Evolutionary conservation across 176 grass and related monocot species (phyloP), one percentile per base, ranked within the genome.

Genomic region (Rhipidocladum racemiflorum): DNA sequence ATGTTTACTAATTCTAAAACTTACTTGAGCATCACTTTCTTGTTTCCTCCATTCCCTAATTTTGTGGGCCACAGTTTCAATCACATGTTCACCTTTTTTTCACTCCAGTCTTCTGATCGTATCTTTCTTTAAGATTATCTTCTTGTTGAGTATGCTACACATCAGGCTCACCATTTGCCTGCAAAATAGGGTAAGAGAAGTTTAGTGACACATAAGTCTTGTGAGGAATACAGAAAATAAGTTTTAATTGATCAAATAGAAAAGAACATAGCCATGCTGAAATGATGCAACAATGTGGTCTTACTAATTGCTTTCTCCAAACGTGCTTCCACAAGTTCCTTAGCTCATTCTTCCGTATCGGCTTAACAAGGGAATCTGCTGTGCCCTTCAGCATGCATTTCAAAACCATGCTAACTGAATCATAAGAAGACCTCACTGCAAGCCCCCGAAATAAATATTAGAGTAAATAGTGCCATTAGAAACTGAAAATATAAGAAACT

Each of bases 381-480:
- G 97, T 91, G 61, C 97, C 97, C 90, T 99, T 96, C 56, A 96
- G 74, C 97, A 99, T 99, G 80, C 97, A 99, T 83, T 99, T 99
- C 80, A 99, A 99, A 79, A 99, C 93, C 89, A 75, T 96, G 87
- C 97, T 96, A 35, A 99, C 87, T 24, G 93, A 93, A 82, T 99
- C 97, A 46, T 96, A 86, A 0, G 97, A 99, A 87, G 97, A 99
- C 97, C 96, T 99, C 97, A 99, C 97, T 99, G 87, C 77, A 91
- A 63, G 25, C 13, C 15, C 53, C 77, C 77, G 48, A 46, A 70
- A 79, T 88, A 67, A 12, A 0, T 11, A 30, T 81, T 35, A 77
- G 44, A 34, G 3, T 36, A n/a, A 65, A 39, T n/a, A 40, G 36
- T 28, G 1, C 24, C 32, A 88, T 43, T 53, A 83, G 43, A 73